Percentiles rank a stretch among this genome's conserved stretches.
Conservation (phyloP, 139 green algal genomes). For the Volvox reticuliferus region DNA sequence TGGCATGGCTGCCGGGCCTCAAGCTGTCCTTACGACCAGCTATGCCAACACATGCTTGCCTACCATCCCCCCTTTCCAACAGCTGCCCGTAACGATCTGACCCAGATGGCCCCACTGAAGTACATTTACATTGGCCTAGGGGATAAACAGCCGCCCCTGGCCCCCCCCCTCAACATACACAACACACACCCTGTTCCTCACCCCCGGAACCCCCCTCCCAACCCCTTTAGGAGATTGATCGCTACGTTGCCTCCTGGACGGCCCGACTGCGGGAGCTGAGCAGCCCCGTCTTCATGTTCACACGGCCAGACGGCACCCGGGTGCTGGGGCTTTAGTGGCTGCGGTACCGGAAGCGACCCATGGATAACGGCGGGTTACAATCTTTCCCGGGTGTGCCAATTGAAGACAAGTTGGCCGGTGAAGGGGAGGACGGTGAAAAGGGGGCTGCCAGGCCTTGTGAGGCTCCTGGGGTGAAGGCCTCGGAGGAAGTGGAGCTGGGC, state of each 20-base stretch:
- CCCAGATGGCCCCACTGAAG: too few species aligned
- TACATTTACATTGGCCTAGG: too few species aligned
- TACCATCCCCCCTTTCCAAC: too few species aligned
- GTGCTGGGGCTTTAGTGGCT: slow-evolving; percentile 25
- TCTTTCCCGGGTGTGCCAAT: too few species aligned
- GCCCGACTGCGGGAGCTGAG: slow-evolving; percentile 11
- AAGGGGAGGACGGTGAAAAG: neutral
- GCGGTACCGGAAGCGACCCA: neutral
- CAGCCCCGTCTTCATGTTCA: slow-evolving; percentile 57
- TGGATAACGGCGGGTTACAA: neutral
- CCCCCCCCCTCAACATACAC: neutral
- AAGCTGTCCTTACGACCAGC: too few species aligned
- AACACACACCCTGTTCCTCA: neutral
- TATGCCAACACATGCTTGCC: too few species aligned
- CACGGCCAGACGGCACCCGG: slow-evolving; percentile 40
- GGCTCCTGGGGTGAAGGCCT: neutral
- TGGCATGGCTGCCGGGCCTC: too few species aligned
- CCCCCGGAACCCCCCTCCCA: too few species aligned
- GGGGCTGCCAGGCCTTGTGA: neutral
- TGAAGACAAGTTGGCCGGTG: neutral
- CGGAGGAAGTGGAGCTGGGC: neutral
- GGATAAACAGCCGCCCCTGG: neutral
- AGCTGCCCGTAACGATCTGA: too few species aligned
- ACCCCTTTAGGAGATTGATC: slow-evolving; percentile 35
- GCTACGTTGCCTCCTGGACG: slow-evolving; percentile 21